Base-by-base conservation (phyloP, 805 yeast genomes). In the Kuraishia ogatae region DNA sequence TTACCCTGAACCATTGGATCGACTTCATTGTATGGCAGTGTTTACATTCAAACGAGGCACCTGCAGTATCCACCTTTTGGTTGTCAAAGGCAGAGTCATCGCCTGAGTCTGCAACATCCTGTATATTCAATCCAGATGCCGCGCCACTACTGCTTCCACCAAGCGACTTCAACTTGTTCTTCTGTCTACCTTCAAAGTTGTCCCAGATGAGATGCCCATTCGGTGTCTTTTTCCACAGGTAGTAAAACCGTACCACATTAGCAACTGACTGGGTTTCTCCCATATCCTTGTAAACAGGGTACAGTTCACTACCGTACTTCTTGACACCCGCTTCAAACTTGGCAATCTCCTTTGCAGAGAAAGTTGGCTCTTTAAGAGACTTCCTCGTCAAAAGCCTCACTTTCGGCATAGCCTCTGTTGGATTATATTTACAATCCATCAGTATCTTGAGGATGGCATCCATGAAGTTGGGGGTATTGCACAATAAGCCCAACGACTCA, bases 191-290 rank as follows among this genome's bases (percentile, higher is more conserved):
- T 49, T 83, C 84, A 64, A 71, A 89, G 63, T 85, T 83, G 39
- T 89, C 96, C 96, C 97, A 89, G 19, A 90, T 87, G 48, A 66
- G 64, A 58, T 80, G 83, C 0, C 97, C 97, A 50, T 76, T 76
- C 29, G 79, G 72, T 0, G 96, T 86, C 66, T 92, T 92, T 69
- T 92, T 92, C 98, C 98, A 93, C 54, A 89, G 71, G 63, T 93
- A 93, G 64, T 90, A 93, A 66, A 78, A 91, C 56, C 97, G 71
- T 1, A 93, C 98, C 59, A 91, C 75, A 85, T 85, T 88, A 0
- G 92, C 80, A 55, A 83, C 72, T 0, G 90, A 73, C 61, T 88
- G 96, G 0, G 91, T 78, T 29, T 78, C 79, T 26, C 29, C 29
- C n/a, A 93, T 94, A 55, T 78, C 81, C 64, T 83, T 80, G 59